Base-by-base conservation (phyloP, 495 filamentous ascomycete species). In the Elaphomyces granulatus region DNA sequence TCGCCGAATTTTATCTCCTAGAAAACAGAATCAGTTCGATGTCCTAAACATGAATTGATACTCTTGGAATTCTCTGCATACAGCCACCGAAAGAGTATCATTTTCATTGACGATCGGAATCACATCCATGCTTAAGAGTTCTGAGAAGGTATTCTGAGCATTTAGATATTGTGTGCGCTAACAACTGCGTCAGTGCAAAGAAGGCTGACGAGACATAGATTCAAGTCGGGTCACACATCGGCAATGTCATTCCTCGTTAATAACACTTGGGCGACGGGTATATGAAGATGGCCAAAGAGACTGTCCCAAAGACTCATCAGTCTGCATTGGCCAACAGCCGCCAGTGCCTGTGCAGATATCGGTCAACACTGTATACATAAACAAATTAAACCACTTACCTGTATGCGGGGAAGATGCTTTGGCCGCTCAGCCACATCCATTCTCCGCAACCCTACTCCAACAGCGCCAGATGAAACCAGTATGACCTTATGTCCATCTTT, bases 21-120 rank as follows among this genome's bases (percentile, higher is more conserved):
- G 14, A 30, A n/a, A 3, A 2, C 19, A 20, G 20, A 8, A 28
- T 28, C 12, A 28, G 23, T 12, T 28, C 23, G 23, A 12, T 28
- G 12, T 28, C 23, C 23, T 6, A 28, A 28, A 28, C 12, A 28
- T 28, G 23, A 36, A n/a, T 31, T 31, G 31, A 31, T 32, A 33
- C 20, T 20, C 7, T 16, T 2, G 8, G 10, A 14, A 21, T 8
- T 6, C 6, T 28, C 23, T 23, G 40, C 64, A 15, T 66, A 78
- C 74, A 34, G 88, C 80, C 52, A 98, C 90, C 32, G 87, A 83
- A 33, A 98, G 61, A 4, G 92, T 98, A 58, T 98, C 90, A 57
- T 98, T 98, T 59, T 98, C 90, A 49, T 98, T 98, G 43, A 98
- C 90, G 46, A 98, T 94, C 2, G 90, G 92, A 44, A 98, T 90